Conservation (phyloP, 2,329 filamentous ascomycete genomes). For the Ciborinia camelliae region DNA sequence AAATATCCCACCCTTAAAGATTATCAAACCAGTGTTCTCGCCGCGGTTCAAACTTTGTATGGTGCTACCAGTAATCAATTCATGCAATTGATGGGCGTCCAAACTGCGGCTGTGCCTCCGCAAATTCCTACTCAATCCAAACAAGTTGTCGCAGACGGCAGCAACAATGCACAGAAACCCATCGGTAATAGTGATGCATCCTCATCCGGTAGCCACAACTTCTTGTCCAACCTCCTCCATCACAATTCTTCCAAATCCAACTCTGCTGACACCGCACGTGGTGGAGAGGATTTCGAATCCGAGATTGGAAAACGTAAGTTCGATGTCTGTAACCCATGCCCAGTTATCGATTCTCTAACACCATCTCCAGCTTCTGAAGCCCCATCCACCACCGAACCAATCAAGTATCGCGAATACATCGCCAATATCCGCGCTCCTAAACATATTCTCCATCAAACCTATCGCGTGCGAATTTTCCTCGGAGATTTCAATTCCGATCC, state of each 20-base stretch:
- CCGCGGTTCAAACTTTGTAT: slow-evolving; percentile 26
- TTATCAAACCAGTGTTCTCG: slow-evolving; percentile 26
- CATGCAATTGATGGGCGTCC: slow-evolving; percentile 5
- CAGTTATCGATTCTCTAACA: background rate
- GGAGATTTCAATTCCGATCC: slow-evolving; percentile 36
- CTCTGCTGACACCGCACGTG: background rate
- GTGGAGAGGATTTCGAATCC: slow-evolving; percentile 27
- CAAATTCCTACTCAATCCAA: background rate
- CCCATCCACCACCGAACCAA: background rate
- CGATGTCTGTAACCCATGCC: too few species aligned
- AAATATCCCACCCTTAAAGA: slow-evolving; percentile 20
- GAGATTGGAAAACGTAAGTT: slow-evolving; percentile 29
- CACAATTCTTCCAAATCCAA: background rate
- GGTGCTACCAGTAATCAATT: slow-evolving; percentile 25
- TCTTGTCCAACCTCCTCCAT: background rate
- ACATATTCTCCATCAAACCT: slow-evolving; percentile 38
- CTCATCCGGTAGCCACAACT: background rate
- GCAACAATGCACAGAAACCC: slow-evolving; percentile 3
- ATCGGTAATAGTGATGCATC: background rate
- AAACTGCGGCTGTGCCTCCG: background rate
- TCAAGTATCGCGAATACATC: slow-evolving; percentile 38
- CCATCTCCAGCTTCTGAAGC: background rate
- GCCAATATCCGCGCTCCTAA: slow-evolving; percentile 39
- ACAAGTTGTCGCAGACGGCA: background rate
- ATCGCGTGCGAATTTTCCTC: slow-evolving; percentile 40